phyloP scores from a whole-genome alignment of 208 protist species.

The Trypanosoma grayi region DNA sequence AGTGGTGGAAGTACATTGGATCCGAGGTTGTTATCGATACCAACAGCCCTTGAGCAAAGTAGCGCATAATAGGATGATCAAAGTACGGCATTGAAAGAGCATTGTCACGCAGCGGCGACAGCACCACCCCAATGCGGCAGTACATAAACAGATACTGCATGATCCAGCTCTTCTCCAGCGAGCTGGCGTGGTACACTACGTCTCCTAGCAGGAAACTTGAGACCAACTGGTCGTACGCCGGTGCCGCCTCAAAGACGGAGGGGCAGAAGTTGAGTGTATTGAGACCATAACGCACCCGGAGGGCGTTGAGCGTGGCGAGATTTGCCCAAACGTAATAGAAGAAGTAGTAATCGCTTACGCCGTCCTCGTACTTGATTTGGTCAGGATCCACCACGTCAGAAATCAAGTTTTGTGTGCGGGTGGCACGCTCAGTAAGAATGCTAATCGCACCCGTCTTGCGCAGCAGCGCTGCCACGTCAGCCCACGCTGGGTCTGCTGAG shows the following conservation, averaged over 20 bases:
- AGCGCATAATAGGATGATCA: conserved; percentile 93
- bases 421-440: conserved; percentile 52
- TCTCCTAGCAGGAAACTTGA: conserved; percentile 92
- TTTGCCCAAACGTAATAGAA: conserved; percentile 98
- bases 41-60: conserved; percentile 94
- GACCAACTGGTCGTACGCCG: conserved; percentile 92
- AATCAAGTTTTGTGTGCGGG: conserved; percentile 50
- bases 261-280: conserved; percentile 92
- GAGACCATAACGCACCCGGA: conserved; percentile 74
- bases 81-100: conserved; percentile 94
- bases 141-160: conserved; percentile 99
- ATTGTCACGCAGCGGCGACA: conserved; percentile 98
- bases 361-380: conserved; percentile 42
- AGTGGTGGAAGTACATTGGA: conserved; percentile 92
- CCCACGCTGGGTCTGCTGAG: conserved; percentile 69
- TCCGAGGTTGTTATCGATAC: conserved; percentile 97
- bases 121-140: conserved; percentile 95
- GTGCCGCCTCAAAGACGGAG: conserved; percentile 85
- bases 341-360: conserved; percentile 98
- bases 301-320: conserved; percentile 94
- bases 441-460: conserved; percentile 95
- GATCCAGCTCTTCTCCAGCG: conserved; percentile 92
- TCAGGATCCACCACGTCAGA: conserved; percentile 47
- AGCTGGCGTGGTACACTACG: conserved; percentile 96
- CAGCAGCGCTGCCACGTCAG: conserved; percentile 94